Evolutionary conservation across 371 early-diverging fungal genomes (phyloP).

Genomic region (Mortierella polycephala): DNA sequence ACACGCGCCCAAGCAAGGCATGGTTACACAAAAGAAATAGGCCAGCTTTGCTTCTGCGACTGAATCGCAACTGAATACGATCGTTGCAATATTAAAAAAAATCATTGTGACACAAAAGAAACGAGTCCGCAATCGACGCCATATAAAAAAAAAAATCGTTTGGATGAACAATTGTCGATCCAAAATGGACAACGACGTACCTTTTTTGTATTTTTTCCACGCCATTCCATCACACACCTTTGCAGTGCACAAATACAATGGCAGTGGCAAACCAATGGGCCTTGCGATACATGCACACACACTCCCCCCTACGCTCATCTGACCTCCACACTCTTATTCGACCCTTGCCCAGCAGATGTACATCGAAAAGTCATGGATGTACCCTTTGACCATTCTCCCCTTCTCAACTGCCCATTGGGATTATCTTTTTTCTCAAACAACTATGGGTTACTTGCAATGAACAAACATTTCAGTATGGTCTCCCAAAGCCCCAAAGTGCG

Average conservation of each 20-base stretch:
- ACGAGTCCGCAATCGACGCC: conserved; percentile 23
- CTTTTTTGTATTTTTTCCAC: conserved; percentile 1
- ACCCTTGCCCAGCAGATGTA: too few relatives aligned
- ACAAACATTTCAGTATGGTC: too few relatives aligned
- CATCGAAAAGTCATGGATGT: too few relatives aligned
- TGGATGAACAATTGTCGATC: conserved; percentile 5
- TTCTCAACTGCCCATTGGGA: too few relatives aligned
- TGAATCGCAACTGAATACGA: conserved; percentile 17
- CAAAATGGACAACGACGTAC: neutral
- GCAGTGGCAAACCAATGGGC: neutral
- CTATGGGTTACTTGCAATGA: too few relatives aligned
- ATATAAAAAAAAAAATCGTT: conserved; percentile 10
- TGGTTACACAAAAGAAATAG: conserved; percentile 47
- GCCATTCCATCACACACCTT: neutral
- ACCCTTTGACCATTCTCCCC: too few relatives aligned
- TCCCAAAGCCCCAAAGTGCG: too few relatives aligned
- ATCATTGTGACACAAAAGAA: conserved; percentile 53
- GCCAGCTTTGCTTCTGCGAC: conserved; percentile 12
- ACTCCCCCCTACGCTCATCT: neutral
- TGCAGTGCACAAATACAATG: neutral
- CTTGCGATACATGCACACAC: neutral
- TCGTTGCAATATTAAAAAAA: conserved; percentile 11
- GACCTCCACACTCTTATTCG: neutral
- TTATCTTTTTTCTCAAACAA: too few relatives aligned
- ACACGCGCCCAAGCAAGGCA: neutral